These are phyloP conservation scores for Lipomyces sp. DNA, from an alignment of 805 yeast species.

Conservation along the genomic window DNA sequence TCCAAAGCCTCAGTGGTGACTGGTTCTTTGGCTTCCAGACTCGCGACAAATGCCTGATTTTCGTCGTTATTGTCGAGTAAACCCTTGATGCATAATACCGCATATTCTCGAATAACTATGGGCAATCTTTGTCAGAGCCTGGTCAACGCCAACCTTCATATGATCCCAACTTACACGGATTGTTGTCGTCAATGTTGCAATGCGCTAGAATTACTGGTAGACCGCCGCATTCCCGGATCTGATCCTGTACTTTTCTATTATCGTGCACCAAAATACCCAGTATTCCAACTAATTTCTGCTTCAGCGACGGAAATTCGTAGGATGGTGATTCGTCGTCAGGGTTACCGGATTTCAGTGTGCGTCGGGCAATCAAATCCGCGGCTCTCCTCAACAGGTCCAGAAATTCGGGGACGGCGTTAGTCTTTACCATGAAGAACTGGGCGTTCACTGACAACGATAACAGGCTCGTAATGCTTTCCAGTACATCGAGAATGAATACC, in stretches of 20 bases:
- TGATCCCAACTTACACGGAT: constrained; percentile 60
- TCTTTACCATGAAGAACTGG: constrained; percentile 12
- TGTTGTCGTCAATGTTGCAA: constrained; percentile 84
- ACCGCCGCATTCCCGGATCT: constrained; percentile 66
- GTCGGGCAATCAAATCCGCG: constrained; percentile 24
- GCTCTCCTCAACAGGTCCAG: constrained; percentile 25
- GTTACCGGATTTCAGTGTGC: constrained; percentile 21
- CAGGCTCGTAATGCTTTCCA: constrained; percentile 21
- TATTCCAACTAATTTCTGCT: constrained; percentile 68
- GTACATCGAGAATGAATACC: not conserved
- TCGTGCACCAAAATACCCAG: constrained; percentile 62
- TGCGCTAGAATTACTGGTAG: constrained; percentile 73
- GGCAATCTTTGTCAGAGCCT: not conserved
- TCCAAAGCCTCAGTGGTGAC: constrained; percentile 61
- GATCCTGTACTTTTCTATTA: constrained; percentile 65
- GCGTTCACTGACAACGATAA: constrained; percentile 11
- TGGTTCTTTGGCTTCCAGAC: constrained; percentile 73
- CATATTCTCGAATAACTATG: constrained; percentile 60
- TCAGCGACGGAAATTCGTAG: constrained; percentile 62
- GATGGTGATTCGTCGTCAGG: not conserved
- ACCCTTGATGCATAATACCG: constrained; percentile 77
- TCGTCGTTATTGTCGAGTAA: constrained; percentile 63
- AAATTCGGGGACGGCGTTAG: constrained; percentile 19
- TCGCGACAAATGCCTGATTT: constrained; percentile 78
- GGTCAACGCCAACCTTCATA: not conserved